These are phyloP conservation scores for Blastosporella zonata DNA, from an alignment of 1,284 basidiomycete species.

Conservation along the genomic window DNA sequence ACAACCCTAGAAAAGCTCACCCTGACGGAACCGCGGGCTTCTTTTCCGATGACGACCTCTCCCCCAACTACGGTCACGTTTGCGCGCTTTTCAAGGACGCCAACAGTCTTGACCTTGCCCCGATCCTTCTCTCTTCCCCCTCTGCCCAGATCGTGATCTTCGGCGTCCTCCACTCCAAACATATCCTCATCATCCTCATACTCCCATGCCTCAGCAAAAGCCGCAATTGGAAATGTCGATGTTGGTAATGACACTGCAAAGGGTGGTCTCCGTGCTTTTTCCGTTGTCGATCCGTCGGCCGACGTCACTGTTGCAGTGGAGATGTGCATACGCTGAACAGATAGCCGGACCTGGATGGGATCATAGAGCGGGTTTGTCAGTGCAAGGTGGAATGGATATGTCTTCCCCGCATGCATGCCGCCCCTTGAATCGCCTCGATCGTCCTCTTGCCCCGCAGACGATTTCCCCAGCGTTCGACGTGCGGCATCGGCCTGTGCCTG, in stretches of 20 bases:
- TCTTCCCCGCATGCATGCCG: conserved; percentile 70
- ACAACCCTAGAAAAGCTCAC: conserved; percentile 38
- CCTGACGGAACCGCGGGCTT: conserved; percentile 71
- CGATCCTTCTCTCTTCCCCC: conserved; percentile 43
- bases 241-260: conserved; percentile 79
- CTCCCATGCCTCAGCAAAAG: conserved; percentile 93
- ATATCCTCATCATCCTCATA: conserved; percentile 91
- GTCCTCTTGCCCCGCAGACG: conserved; percentile 36
- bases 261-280: conserved; percentile 61
- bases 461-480: conserved; percentile 47
- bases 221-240: conserved; percentile 75
- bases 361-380: conserved; percentile 94
- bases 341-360: conserved; percentile 83
- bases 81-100: conserved; percentile 80
- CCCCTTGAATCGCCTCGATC: conserved; percentile 37
- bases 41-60: conserved; percentile 76
- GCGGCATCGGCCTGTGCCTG: conserved; percentile 42
- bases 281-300: conserved; percentile 36
- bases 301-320: conserved; percentile 31
- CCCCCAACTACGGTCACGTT: conserved; percentile 86
- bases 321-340: conserved; percentile 60
- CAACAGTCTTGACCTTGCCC: conserved; percentile 63
- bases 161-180: conserved; percentile 41
- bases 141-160: conserved; percentile 28
- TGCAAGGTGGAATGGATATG: conserved; percentile 84